Evolutionary conservation across 164 flowering plant species (phyloP), one percentile per base, ranked within the genome.

Genomic region (Houttuynia cordata): DNA sequence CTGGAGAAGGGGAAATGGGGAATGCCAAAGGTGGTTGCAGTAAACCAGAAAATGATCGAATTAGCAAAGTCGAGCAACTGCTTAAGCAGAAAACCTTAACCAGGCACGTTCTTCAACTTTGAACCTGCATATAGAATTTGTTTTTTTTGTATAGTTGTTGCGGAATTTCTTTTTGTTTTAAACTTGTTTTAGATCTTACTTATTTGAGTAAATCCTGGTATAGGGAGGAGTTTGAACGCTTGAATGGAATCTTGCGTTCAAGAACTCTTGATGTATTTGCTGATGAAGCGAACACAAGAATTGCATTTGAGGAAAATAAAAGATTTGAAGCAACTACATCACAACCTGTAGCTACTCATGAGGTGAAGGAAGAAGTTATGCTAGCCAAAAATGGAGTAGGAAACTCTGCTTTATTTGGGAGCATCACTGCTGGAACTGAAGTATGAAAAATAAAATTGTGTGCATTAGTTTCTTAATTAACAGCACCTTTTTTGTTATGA

Each of bases 191-290:
- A 52, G 3, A 24, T 53, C 24, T 53, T 54, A 7, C 8, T 4
- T 54, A 3, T 24, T 22, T 10, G 12, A 42, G 34, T 22, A 4
- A 22, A 54, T 6, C 49, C 22, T 49, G 57, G 37, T 55, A 47
- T 90, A 93, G 99, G 69, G 77, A 78, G 42, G 94, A 93, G 73
- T 75, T 88, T 72, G 85, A 87, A 41, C 91, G 67, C 23, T 69
- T 94, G 78, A 83, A 83, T 37, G 78, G 78, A 51, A 70, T 94
- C 24, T 58, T 94, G 67, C 89, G 61, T 41, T 79, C 96, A 52
- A 83, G 81, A 76, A 76, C 81, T 62, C 69, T 53, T 63, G 88
- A 81, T 60, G 45, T 24, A 21, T 47, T 79, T 39, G 39, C 57
- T 57, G 73, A 20, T 17, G 60, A 66, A 57, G 74, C 71, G 62